Percentiles rank a stretch among this genome's conserved stretches.
Conservation (phyloP, 495 filamentous ascomycete species). For the Hyaloscypha bicolor region DNA sequence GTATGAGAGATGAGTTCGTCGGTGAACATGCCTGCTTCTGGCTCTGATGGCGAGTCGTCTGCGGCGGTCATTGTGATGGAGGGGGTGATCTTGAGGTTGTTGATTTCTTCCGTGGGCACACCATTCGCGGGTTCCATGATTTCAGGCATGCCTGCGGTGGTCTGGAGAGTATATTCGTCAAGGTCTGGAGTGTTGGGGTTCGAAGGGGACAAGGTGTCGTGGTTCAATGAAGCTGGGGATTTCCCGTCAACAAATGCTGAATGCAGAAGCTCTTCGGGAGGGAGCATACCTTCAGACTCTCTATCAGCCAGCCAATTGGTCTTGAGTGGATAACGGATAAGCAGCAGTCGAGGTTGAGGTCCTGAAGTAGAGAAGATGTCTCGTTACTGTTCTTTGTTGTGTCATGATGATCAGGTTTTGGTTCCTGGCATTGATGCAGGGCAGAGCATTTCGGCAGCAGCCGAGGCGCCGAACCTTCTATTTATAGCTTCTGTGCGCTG, state of each 20-base stretch:
- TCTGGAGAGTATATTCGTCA: background rate
- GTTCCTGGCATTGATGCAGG: background rate
- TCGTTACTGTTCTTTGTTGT: background rate
- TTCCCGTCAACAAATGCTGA: background rate
- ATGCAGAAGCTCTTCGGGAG: background rate
- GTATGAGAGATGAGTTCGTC: slow-evolving; percentile 74
- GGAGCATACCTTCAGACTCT: background rate
- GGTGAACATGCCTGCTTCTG: slow-evolving; percentile 69
- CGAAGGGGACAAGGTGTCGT: background rate
- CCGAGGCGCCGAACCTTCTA: background rate
- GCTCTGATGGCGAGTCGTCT: background rate
- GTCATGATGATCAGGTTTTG: background rate
- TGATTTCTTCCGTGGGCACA: background rate
- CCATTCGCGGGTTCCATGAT: background rate
- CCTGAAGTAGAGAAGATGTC: background rate
- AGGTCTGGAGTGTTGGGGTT: background rate
- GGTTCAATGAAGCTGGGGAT: background rate
- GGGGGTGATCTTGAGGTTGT: background rate
- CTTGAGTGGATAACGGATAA: background rate
- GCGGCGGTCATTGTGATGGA: slow-evolving; percentile 38
- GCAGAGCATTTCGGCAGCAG: background rate
- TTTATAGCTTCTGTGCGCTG: background rate
- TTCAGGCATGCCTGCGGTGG: background rate
- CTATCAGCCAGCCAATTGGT: background rate
- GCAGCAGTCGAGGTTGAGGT: background rate